Base-by-base conservation (phyloP, 345 rosid species). In the Carallia pectinifolia region DNA sequence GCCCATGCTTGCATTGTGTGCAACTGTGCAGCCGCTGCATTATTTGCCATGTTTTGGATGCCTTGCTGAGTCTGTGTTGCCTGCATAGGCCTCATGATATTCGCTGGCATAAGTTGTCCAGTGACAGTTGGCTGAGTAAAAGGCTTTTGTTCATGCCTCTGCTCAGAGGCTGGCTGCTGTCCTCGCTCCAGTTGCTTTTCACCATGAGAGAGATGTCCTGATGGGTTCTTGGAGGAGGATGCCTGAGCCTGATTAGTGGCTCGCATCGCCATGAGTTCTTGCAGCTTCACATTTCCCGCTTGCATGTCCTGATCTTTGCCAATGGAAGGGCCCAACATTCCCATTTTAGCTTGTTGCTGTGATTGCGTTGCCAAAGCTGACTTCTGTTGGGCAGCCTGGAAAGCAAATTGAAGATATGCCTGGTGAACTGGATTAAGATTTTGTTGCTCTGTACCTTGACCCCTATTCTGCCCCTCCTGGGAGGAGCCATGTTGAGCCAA, bases 1-100 rank as follows among this genome's bases (percentile, higher is more conserved):
- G 90, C 98, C 97, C 92, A 90, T 58, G 96, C 90, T 77, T 88
- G 97, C 82, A 89, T 71, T 27, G 85, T 86, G 68, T 92, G 95
- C 83, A 89, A 67, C 81, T 92, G 99, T 64, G 92, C 90, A 76
- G 92, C 86, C 81, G 89, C 64, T 33, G 87, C 90, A 7, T 85
- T 89, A 79, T 69, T 86, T 50, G 86, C 86, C 80, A 85, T 67
- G 72, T 82, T 89, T 70, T 83, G 91, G 19, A 78, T 66, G 67
- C 59, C 77, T 78, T 90, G 97, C 61, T 80, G 89, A 71, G 74
- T 53, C 73, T 82, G 97, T 67, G 86, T 82, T 69, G 86, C 86
- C 80, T 87, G 98, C 86, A 87, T 82, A 13, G 88, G 89, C 85
- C 96, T 86, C 6, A 70, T 75, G 9, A 81, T 80, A 83, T 83